phyloP scores from a whole-genome alignment of 1,284 basidiomycete genomes.

The Lentinula novae-zelandiae region DNA sequence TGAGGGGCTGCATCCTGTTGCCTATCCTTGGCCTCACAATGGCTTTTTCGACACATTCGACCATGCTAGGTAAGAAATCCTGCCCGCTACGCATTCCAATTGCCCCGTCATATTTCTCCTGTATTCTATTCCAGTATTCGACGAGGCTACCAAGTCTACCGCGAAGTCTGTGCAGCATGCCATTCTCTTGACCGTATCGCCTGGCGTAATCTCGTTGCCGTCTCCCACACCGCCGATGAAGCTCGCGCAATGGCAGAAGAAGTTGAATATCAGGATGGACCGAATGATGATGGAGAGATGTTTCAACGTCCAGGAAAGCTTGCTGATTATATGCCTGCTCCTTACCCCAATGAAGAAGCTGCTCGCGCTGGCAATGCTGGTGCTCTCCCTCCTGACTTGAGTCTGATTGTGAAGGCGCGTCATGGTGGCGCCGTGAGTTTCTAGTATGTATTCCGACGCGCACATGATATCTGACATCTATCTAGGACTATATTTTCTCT shows the following conservation, averaged over 20 bases:
- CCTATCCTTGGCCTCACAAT: constrained; percentile 90
- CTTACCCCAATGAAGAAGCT: constrained; percentile 98
- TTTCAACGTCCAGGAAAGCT: constrained; percentile 98
- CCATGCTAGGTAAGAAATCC: constrained; percentile 72
- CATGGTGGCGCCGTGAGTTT: constrained; percentile 86
- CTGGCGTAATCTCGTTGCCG: constrained; percentile 99
- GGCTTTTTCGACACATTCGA: constrained; percentile 91
- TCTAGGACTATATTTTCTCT: constrained; percentile 95
- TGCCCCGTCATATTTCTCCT: neutral
- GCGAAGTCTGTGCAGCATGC: constrained; percentile 98
- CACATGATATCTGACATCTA: neutral
- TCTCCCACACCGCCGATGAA: constrained; percentile 95
- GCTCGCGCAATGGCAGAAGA: constrained; percentile 92
- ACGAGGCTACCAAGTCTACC: constrained; percentile 98
- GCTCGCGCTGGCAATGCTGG: constrained; percentile 93
- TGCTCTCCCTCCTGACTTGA: constrained; percentile 96
- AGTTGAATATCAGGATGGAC: constrained; percentile 95
- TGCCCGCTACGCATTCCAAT: constrained; percentile 27
- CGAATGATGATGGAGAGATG: constrained; percentile 95
- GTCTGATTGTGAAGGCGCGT: constrained; percentile 96
- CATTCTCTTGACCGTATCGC: constrained; percentile 99
- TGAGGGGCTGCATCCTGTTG: constrained; percentile 89
- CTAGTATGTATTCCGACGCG: neutral
- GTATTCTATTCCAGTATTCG: constrained; percentile 60
- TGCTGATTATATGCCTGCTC: constrained; percentile 93